Percentiles rank a stretch among this genome's conserved stretches.
phyloP scores from a whole-genome alignment of 768 basidiomycete genomes.

The Pisolithus orientalis region DNA sequence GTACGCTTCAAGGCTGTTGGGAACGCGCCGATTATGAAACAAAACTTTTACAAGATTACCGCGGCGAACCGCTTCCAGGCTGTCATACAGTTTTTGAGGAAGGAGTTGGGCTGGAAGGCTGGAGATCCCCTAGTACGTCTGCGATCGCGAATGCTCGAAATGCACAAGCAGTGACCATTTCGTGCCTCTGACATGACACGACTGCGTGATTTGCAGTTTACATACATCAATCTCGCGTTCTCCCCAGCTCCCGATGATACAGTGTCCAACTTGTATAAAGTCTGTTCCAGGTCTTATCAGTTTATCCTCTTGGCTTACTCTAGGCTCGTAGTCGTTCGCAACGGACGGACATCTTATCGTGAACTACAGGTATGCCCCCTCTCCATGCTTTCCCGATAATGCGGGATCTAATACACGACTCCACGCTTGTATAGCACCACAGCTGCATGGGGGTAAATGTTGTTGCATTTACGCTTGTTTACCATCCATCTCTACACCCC shows the following conservation, averaged over 20 bases:
- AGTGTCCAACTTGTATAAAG: conserved; percentile 65
- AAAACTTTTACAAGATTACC: conserved; percentile 97
- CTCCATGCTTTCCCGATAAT: no score
- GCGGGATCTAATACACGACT: no score
- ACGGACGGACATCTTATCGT: conserved; percentile 89
- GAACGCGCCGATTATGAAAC: conserved; percentile 97
- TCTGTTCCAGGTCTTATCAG: conserved; percentile 15
- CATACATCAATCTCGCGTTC: conserved; percentile 74
- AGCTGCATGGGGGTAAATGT: conserved; percentile 54
- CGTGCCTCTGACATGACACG: no score
- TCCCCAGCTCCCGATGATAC: conserved; percentile 74
- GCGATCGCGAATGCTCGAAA: background rate
- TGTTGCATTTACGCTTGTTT: background rate
- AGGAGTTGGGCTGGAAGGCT: conserved; percentile 81
- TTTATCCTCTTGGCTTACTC: background rate
- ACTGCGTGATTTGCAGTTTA: conserved; percentile 44
- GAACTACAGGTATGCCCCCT: conserved; percentile 66
- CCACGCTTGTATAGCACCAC: conserved; percentile 39
- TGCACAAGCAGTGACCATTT: background rate
- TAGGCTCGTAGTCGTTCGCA: conserved; percentile 58
- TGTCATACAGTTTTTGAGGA: conserved; percentile 88
- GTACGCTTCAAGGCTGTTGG: conserved; percentile 97
- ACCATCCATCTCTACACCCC: no score
- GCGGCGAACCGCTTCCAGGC: conserved; percentile 92
- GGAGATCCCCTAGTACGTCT: conserved; percentile 73